A percentile compares a stretch with the other conserved stretches of the same genome.
Conservation (phyloP, 2,329 filamentous ascomycete species). For the Aspergillus quadricinctus region DNA sequence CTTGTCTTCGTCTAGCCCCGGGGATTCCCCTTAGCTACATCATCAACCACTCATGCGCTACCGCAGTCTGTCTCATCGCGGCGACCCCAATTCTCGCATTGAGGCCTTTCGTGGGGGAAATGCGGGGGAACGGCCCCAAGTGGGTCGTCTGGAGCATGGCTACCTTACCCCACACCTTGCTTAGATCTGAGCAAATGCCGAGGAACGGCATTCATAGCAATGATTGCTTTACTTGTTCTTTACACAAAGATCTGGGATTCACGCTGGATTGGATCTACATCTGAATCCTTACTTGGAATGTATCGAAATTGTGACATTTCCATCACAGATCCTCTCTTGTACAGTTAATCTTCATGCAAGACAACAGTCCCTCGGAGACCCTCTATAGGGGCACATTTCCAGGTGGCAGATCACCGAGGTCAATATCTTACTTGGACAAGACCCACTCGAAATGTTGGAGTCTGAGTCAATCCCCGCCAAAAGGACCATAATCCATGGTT, state of each 20-base stretch:
- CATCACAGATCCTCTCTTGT: too few relatives aligned
- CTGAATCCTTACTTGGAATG: too few relatives aligned
- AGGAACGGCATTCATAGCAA: too few relatives aligned
- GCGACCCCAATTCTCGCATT: background rate
- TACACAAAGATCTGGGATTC: too few relatives aligned
- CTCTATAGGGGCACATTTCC: too few relatives aligned
- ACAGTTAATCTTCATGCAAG: too few relatives aligned
- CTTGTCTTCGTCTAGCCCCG: background rate
- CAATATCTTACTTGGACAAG: background rate
- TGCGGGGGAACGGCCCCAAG: background rate
- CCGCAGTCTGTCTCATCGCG: background rate
- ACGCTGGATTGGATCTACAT: too few relatives aligned
- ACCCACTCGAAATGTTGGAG: background rate
- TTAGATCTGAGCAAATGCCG: background rate
- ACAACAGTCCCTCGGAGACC: too few relatives aligned
- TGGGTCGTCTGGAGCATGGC: background rate
- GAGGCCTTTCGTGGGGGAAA: background rate
- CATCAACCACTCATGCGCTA: background rate
- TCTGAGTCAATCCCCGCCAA: too few relatives aligned
- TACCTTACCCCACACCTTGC: background rate
- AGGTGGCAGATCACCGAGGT: background rate
- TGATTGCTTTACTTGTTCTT: too few relatives aligned
- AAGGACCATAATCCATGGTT: too few relatives aligned
- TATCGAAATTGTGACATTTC: too few relatives aligned
- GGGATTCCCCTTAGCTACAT: background rate